A percentile compares a stretch with the other conserved stretches of the same genome.
Conservation (phyloP, 169 alveolate species). For the Toxoplasma gondii region DNA sequence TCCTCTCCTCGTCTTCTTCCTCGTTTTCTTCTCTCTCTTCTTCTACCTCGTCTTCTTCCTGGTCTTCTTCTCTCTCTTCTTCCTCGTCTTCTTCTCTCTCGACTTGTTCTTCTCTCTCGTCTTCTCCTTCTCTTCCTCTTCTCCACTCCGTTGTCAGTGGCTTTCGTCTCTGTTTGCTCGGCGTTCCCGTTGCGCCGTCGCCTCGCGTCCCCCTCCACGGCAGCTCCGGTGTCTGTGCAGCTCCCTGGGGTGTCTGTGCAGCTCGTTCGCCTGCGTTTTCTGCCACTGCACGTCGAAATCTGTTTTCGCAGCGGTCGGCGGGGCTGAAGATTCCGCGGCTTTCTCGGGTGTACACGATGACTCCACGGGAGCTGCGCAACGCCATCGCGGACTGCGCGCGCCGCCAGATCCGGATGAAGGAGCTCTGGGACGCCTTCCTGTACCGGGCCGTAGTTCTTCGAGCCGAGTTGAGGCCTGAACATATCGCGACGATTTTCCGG, state of each 20-base stretch:
- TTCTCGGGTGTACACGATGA: not conserved
- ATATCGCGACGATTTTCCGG: not conserved
- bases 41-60: not conserved
- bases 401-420: not conserved
- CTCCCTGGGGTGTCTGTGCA: not conserved
- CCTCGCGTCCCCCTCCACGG: not conserved
- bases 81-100: not conserved
- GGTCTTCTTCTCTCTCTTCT: not conserved
- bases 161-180: not conserved
- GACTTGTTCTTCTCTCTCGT: not conserved
- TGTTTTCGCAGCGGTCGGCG: not conserved
- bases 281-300: not conserved
- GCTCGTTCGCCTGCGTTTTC: not conserved
- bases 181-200: not conserved
- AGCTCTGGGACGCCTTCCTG: constrained; percentile 27
- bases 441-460: constrained; percentile 22
- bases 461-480: not conserved
- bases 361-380: not conserved
- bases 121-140: not conserved
- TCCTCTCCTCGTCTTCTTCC: no score
- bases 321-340: constrained; percentile 1
- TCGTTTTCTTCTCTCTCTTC: not conserved
- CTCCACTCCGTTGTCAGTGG: not conserved
- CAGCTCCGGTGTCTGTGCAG: not conserved
- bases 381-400: not conserved